A percentile compares a stretch with the other conserved stretches of the same genome.
These are phyloP conservation scores for Penicillium nordicum DNA, from an alignment of 2,329 filamentous ascomycete genomes.

Conservation along the genomic window DNA sequence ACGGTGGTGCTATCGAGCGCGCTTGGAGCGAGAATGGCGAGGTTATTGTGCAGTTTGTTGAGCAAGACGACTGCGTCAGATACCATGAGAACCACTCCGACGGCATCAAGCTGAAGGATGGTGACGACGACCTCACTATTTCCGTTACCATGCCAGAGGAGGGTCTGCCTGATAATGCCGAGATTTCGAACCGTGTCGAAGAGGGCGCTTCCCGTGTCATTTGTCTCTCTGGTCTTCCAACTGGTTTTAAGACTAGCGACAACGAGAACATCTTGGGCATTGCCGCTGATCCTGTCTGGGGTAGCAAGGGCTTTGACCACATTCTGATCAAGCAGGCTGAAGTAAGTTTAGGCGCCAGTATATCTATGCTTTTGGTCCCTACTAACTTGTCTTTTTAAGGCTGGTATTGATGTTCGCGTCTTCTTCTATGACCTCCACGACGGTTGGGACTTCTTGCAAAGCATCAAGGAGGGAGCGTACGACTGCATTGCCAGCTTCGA, in stretches of 20 bases:
- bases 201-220: constrained; percentile 5
- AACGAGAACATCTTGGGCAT: neutral
- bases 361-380: neutral
- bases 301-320: neutral
- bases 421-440: constrained; percentile 12
- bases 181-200: neutral
- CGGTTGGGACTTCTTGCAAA: constrained; percentile 5
- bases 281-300: neutral
- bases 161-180: constrained; percentile 35
- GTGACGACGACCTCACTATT: constrained; percentile 34
- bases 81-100: constrained; percentile 38
- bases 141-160: constrained; percentile 28
- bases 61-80: constrained; percentile 32
- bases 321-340: constrained; percentile 1
- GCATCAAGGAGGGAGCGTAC: constrained; percentile 3
- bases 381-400: constrained; percentile 1
- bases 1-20: constrained; percentile 39
- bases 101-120: constrained; percentile 32
- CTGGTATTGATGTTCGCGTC: neutral
- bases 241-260: neutral
- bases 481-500: constrained; percentile 7
- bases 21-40: constrained; percentile 25
- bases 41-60: constrained; percentile 37
- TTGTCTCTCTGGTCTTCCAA: neutral
- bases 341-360: neutral